Evolutionary conservation across 2,329 filamentous ascomycete species (phyloP).

Genomic region (Salinomyces thailandicus): DNA sequence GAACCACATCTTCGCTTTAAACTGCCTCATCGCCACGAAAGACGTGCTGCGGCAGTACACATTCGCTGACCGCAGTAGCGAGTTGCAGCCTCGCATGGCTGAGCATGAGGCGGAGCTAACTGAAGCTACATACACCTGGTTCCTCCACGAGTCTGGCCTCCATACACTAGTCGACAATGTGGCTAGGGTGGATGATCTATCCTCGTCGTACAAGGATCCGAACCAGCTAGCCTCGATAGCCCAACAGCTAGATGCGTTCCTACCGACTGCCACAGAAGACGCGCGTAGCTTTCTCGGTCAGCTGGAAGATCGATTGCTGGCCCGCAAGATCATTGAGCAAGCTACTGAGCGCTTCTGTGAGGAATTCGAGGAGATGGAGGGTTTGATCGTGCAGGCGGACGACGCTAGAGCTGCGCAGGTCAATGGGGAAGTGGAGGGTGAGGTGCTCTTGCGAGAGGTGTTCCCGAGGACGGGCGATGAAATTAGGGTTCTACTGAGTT

Average conservation of each 20-base stretch:
- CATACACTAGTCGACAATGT: conserved; percentile 31
- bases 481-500: conserved; percentile 54
- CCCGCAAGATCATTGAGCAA: conserved; percentile 66
- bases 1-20: conserved; percentile 60
- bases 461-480: conserved; percentile 56
- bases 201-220: conserved; percentile 20
- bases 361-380: conserved; percentile 66
- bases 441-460: conserved; percentile 40
- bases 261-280: conserved; percentile 88
- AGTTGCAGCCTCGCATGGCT: conserved; percentile 18
- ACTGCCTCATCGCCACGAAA: conserved; percentile 55
- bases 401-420: conserved; percentile 32
- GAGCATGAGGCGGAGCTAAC: conserved; percentile 41
- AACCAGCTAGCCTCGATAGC: conserved; percentile 52
- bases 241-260: conserved; percentile 74
- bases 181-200: conserved; percentile 13
- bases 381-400: conserved; percentile 49
- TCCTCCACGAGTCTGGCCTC: conserved; percentile 66
- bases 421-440: conserved; percentile 26
- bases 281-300: conserved; percentile 70
- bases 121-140: conserved; percentile 50
- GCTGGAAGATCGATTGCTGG: conserved; percentile 61
- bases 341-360: conserved; percentile 75
- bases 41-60: conserved; percentile 47
- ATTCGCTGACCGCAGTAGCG: conserved; percentile 44